Conservation (phyloP, 495 filamentous ascomycete species). For the Xylaria scruposa region DNA sequence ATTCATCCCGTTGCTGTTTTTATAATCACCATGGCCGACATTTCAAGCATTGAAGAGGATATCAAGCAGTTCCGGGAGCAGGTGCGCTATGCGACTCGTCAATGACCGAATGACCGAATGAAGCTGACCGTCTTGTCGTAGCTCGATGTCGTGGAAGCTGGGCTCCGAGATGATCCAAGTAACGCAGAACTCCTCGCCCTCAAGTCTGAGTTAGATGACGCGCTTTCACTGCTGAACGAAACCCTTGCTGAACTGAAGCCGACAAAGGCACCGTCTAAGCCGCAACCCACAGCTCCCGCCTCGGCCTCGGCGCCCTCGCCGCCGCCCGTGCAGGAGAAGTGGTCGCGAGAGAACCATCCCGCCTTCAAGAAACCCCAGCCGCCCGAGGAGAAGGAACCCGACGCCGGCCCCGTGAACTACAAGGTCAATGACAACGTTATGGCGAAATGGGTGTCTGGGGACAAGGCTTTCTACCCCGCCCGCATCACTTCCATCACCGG, state of each 20-base stretch:
- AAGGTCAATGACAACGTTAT: constrained; percentile 89
- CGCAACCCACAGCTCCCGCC: constrained; percentile 36
- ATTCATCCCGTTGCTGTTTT: neutral
- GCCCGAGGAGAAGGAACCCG: constrained; percentile 51
- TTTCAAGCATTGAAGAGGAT: constrained; percentile 73
- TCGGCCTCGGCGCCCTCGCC: constrained; percentile 45
- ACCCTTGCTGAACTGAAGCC: constrained; percentile 82
- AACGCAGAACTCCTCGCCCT: constrained; percentile 82
- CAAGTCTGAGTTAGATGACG: constrained; percentile 81
- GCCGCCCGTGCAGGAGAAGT: constrained; percentile 66
- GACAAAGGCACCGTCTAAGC: constrained; percentile 48
- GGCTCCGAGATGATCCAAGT: constrained; percentile 81
- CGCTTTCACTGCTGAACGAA: constrained; percentile 78
- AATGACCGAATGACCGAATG: constrained; percentile 3
- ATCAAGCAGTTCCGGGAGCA: constrained; percentile 83
- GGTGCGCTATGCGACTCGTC: constrained; percentile 45
- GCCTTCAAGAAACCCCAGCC: constrained; percentile 65
- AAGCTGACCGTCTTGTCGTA: constrained; percentile 43
- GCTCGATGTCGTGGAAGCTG: constrained; percentile 80
- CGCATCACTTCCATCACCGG: constrained; percentile 93
- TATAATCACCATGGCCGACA: constrained; percentile 56
- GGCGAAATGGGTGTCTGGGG: constrained; percentile 89
- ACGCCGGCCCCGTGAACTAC: constrained; percentile 62
- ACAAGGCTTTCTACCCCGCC: constrained; percentile 90
- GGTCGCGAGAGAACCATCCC: constrained; percentile 75